phyloP scores from a whole-genome alignment of 805 yeast species.

The Pichia ethanolica region DNA sequence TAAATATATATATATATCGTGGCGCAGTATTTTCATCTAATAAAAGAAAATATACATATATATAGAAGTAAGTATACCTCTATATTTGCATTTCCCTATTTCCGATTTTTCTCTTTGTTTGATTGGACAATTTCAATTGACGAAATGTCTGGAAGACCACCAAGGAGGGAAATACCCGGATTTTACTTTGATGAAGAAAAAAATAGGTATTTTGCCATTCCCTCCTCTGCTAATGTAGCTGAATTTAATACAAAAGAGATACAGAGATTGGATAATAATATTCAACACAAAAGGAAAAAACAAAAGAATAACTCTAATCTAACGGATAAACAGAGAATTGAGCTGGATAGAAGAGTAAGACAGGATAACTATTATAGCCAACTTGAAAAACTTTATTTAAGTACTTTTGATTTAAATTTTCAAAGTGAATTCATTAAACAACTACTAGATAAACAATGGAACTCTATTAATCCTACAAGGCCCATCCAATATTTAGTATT shows the following conservation, averaged over 20 bases:
- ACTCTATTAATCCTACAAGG: not conserved
- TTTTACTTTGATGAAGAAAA: slow-evolving; percentile 8
- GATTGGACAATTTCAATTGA: no score
- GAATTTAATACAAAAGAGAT: not conserved
- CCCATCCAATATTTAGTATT: no score
- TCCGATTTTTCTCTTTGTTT: no score
- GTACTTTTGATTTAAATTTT: not conserved
- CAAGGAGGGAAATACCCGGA: slow-evolving; percentile 7
- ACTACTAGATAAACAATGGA: not conserved
- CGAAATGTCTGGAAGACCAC: not conserved
- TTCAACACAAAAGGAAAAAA: not conserved
- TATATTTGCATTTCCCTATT: no score
- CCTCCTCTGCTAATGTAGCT: not conserved
- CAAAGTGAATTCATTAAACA: not conserved
- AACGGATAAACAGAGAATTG: not conserved
- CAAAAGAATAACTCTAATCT: not conserved
- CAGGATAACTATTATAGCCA: not conserved
- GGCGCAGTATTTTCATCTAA: no score
- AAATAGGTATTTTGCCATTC: slow-evolving; percentile 10
- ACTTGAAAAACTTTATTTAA: not conserved
- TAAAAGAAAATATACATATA: no score
- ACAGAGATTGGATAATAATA: not conserved
- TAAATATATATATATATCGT: no score
- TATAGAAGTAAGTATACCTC: no score
- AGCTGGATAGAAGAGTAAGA: not conserved